These are phyloP conservation scores for Lyophyllum semitale DNA, from an alignment of 768 basidiomycete species.

Conservation along the genomic window DNA sequence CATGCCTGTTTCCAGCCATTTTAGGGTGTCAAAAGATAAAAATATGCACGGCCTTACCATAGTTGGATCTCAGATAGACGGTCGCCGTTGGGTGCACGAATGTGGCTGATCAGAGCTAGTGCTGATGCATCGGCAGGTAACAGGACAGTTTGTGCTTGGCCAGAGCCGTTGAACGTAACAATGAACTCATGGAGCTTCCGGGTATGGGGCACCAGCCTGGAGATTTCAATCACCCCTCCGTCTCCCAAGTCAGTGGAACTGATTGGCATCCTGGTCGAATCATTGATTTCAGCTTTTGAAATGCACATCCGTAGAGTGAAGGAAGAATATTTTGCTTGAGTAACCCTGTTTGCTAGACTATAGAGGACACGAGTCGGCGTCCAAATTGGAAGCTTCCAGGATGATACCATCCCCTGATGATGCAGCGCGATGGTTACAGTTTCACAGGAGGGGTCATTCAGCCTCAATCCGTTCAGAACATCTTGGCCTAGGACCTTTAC, in stretches of 20 bases:
- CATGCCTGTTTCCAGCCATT: neutral
- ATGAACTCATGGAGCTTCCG: conserved; percentile 12
- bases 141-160: conserved; percentile 4
- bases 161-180: neutral
- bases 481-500: conserved; percentile 1
- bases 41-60: conserved; percentile 13
- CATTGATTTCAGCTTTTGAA: conserved; percentile 11
- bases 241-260: conserved; percentile 8
- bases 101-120: conserved; percentile 19
- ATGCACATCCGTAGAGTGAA: conserved; percentile 14
- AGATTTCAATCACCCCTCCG: conserved; percentile 20
- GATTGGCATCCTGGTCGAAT: conserved; percentile 11
- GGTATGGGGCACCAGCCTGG: conserved; percentile 6
- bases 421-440: conserved; percentile 12
- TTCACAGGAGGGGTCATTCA: neutral
- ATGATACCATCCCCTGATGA: conserved; percentile 6
- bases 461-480: neutral
- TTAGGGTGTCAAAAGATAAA: no score
- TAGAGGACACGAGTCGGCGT: conserved; percentile 22
- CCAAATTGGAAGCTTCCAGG: conserved; percentile 16
- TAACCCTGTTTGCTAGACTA: conserved; percentile 24
- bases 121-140: conserved; percentile 18
- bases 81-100: neutral
- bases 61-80: conserved; percentile 18
- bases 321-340: conserved; percentile 13